Base-by-base conservation (phyloP, 1,284 basidiomycete species). In the Trichosporon sp. region DNA sequence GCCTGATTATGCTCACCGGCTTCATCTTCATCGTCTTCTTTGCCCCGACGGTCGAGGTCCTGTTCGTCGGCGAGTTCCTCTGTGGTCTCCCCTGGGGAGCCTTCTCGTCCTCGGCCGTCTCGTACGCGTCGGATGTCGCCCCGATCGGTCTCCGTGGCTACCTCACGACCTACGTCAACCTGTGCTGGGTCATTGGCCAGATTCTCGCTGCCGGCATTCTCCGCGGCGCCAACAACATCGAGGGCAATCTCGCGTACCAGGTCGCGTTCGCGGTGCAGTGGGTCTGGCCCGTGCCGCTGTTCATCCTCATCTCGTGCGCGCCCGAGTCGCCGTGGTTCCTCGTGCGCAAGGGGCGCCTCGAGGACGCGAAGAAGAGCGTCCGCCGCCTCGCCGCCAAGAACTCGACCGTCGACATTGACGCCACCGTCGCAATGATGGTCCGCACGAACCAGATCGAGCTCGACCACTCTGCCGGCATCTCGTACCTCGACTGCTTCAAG, bases 41-140 rank as follows among this genome's bases (percentile, higher is more conserved):
- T 67, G 83, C 85, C 6, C 67, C 70, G 1, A 67, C 58, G 27
- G 66, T 72, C 47, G 62, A 65, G 65, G 63, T 70, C 13, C 66
- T 75, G 6, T 71, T 75, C 65, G 38, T 72, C 42, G 74, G 74
- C 15, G 68, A 77, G 67, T 34, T 77, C 27, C 72, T 77, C 27
- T 75, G 72, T 42, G 76, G 76, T 65, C 31, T 77, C 1, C 83
- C 84, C 5, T 86, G 84, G 84, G 84, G 85, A 73, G 80, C 81
- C 42, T 83, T 81, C 72, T 72, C 73, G 2, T 68, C 67, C 12
- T 72, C 70, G 0, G 68, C 70, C 0, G 67, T 67, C n/a, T 69
- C 85, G 1, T 87, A 86, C 72, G 86, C 86, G 12, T 80, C 83
- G 18, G 86, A 87, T 64, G 81, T 86, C 23, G 83, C 81, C 47